Percentiles rank a stretch among this genome's conserved stretches.
phyloP scores from a whole-genome alignment of 2,329 filamentous ascomycete genomes.

The Fusarium sp. region DNA sequence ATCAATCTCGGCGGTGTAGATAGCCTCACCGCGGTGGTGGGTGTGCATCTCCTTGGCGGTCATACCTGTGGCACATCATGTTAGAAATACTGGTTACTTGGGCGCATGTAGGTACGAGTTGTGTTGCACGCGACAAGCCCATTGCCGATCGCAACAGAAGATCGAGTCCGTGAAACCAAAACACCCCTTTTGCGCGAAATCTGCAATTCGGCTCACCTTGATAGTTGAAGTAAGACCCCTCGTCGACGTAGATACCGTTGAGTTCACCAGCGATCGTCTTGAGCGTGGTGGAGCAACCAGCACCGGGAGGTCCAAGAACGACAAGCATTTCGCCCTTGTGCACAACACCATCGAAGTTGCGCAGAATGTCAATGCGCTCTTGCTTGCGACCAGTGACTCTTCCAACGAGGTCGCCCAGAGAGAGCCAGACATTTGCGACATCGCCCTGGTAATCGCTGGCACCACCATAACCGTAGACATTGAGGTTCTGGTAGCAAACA shows the following conservation, averaged over 20 bases:
- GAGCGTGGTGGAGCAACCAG: constrained; percentile 84
- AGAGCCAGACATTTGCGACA: constrained; percentile 69
- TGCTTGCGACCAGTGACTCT: constrained; percentile 61
- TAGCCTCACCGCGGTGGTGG: constrained; percentile 82
- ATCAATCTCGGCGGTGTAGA: constrained; percentile 87
- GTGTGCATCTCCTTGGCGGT: constrained; percentile 78
- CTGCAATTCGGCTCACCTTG: constrained; percentile 61
- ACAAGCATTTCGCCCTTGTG: constrained; percentile 79
- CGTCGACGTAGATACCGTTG: constrained; percentile 78
- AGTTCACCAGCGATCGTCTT: constrained; percentile 87
- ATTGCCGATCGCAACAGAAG: constrained; percentile 2
- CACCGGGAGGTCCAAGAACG: constrained; percentile 75
- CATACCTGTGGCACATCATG: constrained; percentile 57
- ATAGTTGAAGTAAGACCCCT: constrained; percentile 81
- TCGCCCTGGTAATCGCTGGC: constrained; percentile 77
- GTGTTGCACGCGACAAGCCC: constrained; percentile 11
- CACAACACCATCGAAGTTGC: constrained; percentile 73
- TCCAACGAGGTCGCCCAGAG: constrained; percentile 54
- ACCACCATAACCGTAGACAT: constrained; percentile 72
- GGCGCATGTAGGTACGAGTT: not conserved
- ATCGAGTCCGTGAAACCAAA: constrained; percentile 8
- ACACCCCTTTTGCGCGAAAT: not conserved
- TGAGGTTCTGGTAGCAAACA: constrained; percentile 73
- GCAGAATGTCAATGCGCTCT: constrained; percentile 73
- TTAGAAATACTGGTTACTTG: constrained; percentile 18